Evolutionary conservation across 257 asterid species (phyloP).

Genomic region (Gentiana macrophylla): DNA sequence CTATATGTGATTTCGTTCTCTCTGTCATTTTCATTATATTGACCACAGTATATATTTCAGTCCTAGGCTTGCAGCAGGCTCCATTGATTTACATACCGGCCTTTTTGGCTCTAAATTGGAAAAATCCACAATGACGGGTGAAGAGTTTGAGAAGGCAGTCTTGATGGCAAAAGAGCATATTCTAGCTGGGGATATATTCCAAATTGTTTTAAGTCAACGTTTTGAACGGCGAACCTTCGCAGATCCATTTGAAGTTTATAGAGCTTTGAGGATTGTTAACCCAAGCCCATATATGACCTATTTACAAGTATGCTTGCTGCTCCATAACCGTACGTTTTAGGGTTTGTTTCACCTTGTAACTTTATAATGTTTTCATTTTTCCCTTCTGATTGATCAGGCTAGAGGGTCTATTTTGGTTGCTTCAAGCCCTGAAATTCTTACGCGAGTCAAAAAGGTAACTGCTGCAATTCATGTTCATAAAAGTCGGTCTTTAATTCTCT

Average conservation of each 20-base stretch:
- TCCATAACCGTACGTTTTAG: conserved; percentile 12
- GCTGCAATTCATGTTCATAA: not conserved
- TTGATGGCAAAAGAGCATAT: conserved; percentile 84
- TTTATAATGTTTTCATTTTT: not conserved
- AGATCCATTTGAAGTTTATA: conserved; percentile 93
- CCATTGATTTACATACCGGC: conserved; percentile 57
- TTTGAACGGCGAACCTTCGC: conserved; percentile 93
- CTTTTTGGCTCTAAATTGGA: conserved; percentile 61
- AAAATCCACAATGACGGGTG: conserved; percentile 67
- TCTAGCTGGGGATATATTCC: conserved; percentile 96
- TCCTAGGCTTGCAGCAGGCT: conserved; percentile 77
- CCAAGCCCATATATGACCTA: conserved; percentile 99
- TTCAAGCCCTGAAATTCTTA: conserved; percentile 97
- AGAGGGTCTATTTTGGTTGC: conserved; percentile 93
- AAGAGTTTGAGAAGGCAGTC: conserved; percentile 67
- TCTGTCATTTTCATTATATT: conserved; percentile 8
- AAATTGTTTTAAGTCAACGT: conserved; percentile 94
- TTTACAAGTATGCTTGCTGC: conserved; percentile 55
- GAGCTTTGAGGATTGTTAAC: conserved; percentile 92
- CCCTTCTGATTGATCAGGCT: conserved; percentile 36
- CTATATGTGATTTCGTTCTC: conserved; percentile 5
- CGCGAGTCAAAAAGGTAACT: conserved; percentile 75
- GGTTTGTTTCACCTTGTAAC: conserved; percentile 2
- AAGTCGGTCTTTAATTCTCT: not conserved
- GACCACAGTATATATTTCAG: conserved; percentile 34